Conservation (phyloP, 169 alveolate species). For the Perkinsus marinus region DNA sequence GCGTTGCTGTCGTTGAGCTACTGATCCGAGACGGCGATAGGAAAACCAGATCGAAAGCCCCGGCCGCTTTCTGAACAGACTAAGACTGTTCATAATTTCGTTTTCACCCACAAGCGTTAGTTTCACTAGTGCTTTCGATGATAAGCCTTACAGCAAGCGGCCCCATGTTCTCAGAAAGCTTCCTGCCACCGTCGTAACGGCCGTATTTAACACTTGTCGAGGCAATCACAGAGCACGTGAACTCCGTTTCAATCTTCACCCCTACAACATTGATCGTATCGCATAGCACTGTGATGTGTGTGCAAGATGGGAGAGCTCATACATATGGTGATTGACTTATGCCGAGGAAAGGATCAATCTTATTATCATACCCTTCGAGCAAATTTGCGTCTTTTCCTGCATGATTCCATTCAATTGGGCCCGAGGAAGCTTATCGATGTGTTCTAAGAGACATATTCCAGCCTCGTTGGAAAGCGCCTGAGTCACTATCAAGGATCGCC, state of each 20-base stretch:
- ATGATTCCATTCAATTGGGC: not conserved
- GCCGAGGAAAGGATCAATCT: too few species aligned
- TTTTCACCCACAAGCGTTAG: not conserved
- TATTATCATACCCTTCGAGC: too few species aligned
- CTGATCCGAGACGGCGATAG: not conserved
- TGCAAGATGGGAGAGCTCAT: too few species aligned
- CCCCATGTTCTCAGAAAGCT: not conserved
- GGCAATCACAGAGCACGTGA: not conserved
- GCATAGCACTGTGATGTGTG: too few species aligned
- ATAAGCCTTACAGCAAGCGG: not conserved
- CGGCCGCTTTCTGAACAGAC: not conserved
- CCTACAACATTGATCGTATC: too few species aligned
- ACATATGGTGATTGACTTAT: too few species aligned
- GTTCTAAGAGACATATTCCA: not conserved
- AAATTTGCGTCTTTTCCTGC: not conserved
- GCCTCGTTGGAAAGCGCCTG: not conserved
- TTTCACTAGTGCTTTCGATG: not conserved
- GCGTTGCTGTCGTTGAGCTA: too few species aligned
- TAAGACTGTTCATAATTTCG: not conserved
- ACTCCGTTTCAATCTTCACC: too few species aligned
- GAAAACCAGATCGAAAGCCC: not conserved
- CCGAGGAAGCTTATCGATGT: not conserved
- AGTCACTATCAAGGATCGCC: not conserved
- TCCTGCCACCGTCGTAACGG: not conserved
- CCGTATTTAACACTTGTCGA: not conserved